Evolutionary conservation across 2,329 filamentous ascomycete species (phyloP).

Genomic region (Phaeosphaeriaceae sp.): DNA sequence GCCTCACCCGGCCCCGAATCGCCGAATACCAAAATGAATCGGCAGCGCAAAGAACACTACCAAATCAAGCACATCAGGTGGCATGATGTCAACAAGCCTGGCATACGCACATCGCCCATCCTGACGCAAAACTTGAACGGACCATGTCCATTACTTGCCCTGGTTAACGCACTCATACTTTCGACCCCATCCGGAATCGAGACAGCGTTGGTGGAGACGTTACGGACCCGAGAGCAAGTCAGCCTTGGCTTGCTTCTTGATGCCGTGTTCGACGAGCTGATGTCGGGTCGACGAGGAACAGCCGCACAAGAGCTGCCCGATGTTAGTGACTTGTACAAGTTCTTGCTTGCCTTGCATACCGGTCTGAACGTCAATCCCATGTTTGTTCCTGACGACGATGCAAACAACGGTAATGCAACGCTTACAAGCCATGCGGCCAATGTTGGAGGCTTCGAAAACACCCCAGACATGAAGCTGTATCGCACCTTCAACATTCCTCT

Average conservation of each 20-base stretch:
- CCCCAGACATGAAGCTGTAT: constrained; percentile 88
- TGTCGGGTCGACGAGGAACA: constrained; percentile 74
- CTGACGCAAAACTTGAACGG: constrained; percentile 93
- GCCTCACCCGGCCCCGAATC: constrained; percentile 44
- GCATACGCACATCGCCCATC: constrained; percentile 82
- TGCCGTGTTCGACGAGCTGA: constrained; percentile 91
- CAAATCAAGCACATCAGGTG: constrained; percentile 91
- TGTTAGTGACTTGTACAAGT: constrained; percentile 84
- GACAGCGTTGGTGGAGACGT: constrained; percentile 77
- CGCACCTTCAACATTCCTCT: constrained; percentile 86
- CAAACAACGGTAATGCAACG: constrained; percentile 40
- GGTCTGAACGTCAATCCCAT: constrained; percentile 98
- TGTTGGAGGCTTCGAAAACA: constrained; percentile 84
- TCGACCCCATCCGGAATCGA: constrained; percentile 73
- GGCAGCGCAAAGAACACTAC: constrained; percentile 76
- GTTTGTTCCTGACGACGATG: constrained; percentile 68
- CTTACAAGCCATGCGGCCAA: constrained; percentile 51
- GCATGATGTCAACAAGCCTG: constrained; percentile 68
- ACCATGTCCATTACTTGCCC: constrained; percentile 87
- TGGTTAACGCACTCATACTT: constrained; percentile 90
- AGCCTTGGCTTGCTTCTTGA: constrained; percentile 85
- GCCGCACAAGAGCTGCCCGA: constrained; percentile 76
- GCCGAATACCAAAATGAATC: constrained; percentile 48
- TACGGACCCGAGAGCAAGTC: constrained; percentile 84
- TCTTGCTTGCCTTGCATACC: constrained; percentile 86